phyloP scores from a whole-genome alignment of 352 stramenopile genomes.

The Phytophthora quininea region DNA sequence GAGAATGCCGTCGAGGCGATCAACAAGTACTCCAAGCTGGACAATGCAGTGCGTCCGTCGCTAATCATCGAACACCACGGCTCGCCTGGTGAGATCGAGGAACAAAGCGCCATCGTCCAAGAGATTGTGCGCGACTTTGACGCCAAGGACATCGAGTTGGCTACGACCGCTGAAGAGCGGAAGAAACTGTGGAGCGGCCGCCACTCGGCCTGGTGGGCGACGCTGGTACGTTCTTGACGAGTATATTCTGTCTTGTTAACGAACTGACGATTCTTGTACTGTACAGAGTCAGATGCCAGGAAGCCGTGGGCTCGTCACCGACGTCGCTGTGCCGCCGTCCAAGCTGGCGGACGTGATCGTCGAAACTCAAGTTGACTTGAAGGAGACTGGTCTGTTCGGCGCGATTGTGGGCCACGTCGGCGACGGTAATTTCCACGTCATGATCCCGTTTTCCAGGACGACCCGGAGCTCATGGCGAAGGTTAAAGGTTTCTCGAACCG shows the following conservation, averaged over 20 bases:
- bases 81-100: slow-evolving; percentile 68
- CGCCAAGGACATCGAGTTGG: slow-evolving; percentile 76
- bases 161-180: slow-evolving; percentile 66
- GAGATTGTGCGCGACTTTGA: slow-evolving; percentile 87
- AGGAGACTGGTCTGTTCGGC: slow-evolving; percentile 84
- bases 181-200: slow-evolving; percentile 82
- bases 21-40: slow-evolving; percentile 83
- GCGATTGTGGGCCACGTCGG: slow-evolving; percentile 92
- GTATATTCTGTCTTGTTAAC: neutral
- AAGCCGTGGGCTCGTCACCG: slow-evolving; percentile 88
- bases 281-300: slow-evolving; percentile 74
- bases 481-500: slow-evolving; percentile 88
- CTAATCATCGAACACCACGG: slow-evolving; percentile 96
- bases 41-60: slow-evolving; percentile 80
- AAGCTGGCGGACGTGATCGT: slow-evolving; percentile 93
- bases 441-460: slow-evolving; percentile 91
- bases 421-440: slow-evolving; percentile 98
- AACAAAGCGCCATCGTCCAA: slow-evolving; percentile 85
- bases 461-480: slow-evolving; percentile 82
- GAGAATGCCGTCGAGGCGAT: slow-evolving; percentile 71
- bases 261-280: neutral
- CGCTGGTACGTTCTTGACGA: slow-evolving; percentile 47
- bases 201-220: slow-evolving; percentile 84
- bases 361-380: slow-evolving; percentile 91
- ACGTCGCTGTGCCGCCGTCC: slow-evolving; percentile 96